phyloP scores from a whole-genome alignment of 805 yeast genomes.

The Saturnispora saitoi region DNA sequence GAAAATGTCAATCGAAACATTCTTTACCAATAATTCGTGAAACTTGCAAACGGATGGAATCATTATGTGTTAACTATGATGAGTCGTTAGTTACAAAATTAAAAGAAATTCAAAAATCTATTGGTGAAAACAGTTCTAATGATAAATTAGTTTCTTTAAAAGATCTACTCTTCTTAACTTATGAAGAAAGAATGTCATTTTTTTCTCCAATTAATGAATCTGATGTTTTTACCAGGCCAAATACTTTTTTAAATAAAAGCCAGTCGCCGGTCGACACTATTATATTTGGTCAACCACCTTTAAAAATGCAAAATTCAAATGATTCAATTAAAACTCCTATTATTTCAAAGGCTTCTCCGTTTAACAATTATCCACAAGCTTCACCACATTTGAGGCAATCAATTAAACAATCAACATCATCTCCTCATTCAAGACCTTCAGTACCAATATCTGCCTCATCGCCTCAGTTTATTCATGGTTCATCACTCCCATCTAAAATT shows the following conservation, averaged over 20 bases:
- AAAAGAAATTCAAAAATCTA: background rate
- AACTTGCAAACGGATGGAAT: background rate
- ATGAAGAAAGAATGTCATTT: constrained; percentile 5
- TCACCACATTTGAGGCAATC: background rate
- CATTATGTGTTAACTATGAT: background rate
- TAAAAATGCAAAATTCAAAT: background rate
- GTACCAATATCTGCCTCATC: background rate
- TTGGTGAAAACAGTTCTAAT: background rate
- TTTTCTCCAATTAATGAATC: background rate
- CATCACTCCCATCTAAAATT: background rate
- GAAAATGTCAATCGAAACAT: constrained; percentile 6
- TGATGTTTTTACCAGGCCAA: background rate
- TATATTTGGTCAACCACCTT: background rate
- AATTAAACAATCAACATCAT: background rate
- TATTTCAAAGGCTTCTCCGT: background rate
- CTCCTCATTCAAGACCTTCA: background rate
- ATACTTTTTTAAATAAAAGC: background rate
- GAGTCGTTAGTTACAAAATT: background rate
- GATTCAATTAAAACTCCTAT: background rate
- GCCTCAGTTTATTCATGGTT: background rate
- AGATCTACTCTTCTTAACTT: constrained; percentile 4
- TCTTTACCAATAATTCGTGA: constrained; percentile 5
- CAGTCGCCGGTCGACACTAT: background rate
- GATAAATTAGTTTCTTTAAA: background rate
- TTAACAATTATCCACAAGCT: background rate